These are phyloP conservation scores for Cytospora leucostoma DNA, from an alignment of 2,329 filamentous ascomycete species.

Conservation along the genomic window DNA sequence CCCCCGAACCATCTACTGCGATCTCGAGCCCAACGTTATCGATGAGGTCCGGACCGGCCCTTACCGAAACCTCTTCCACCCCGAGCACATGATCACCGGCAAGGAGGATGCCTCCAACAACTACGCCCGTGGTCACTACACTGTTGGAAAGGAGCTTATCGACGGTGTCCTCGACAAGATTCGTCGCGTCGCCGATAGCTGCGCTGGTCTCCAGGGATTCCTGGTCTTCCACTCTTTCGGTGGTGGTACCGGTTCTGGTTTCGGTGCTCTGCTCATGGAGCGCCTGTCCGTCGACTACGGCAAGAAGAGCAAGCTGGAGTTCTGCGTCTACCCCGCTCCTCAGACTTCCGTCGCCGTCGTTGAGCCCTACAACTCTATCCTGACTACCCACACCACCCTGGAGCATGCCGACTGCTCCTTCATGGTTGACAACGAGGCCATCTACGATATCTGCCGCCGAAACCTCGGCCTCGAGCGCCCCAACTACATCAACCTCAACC, in stretches of 20 bases:
- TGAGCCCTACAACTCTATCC: conserved; percentile 99
- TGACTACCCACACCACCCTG: conserved; percentile 97
- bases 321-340: conserved; percentile 97
- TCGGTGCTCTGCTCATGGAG: conserved; percentile 98
- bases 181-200: conserved; percentile 96
- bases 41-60: conserved; percentile 97
- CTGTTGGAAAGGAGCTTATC: conserved; percentile 98
- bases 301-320: conserved; percentile 99
- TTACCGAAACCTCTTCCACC: conserved; percentile 97
- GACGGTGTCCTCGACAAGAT: conserved; percentile 98
- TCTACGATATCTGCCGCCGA: conserved; percentile 98
- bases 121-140: conserved; percentile 99
- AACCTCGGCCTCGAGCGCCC: conserved; percentile 97
- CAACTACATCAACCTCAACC: conserved; percentile 98
- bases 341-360: conserved; percentile 97
- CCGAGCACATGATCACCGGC: conserved; percentile 99
- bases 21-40: conserved; percentile 99
- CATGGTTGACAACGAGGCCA: conserved; percentile 99
- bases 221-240: conserved; percentile 99
- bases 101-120: conserved; percentile 99
- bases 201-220: conserved; percentile 97
- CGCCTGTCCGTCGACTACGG: conserved; percentile 98
- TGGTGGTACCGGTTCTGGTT: conserved; percentile 97
- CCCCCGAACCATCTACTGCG: conserved; percentile 97
- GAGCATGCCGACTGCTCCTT: conserved; percentile 99